These are phyloP conservation scores for Tuctoria greenei DNA, from an alignment of 176 grass and related monocot genomes.

Conservation along the genomic window DNA sequence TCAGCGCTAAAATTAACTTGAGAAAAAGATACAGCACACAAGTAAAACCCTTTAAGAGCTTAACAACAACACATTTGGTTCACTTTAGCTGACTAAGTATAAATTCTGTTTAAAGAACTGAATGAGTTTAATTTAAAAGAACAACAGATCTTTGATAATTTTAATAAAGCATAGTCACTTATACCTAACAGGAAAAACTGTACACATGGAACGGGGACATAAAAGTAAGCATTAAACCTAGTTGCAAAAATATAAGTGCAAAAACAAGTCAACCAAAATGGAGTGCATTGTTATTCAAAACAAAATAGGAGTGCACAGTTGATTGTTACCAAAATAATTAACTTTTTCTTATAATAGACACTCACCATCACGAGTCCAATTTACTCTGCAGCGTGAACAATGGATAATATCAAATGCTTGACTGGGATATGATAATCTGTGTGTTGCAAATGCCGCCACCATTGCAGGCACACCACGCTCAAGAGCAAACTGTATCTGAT, in stretches of 20 bases:
- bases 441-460: conserved; percentile 78
- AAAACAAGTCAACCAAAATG: not conserved
- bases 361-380: conserved; percentile 93
- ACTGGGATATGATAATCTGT: conserved; percentile 70
- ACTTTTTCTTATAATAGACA: not conserved
- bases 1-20: not conserved
- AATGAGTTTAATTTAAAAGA: not conserved
- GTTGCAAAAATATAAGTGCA: not conserved
- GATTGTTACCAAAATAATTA: not conserved
- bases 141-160: not conserved
- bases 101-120: not conserved
- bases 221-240: not conserved
- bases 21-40: not conserved
- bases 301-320: not conserved
- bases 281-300: not conserved
- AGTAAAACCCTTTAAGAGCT: not conserved
- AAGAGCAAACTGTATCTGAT: conserved; percentile 99
- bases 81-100: not conserved
- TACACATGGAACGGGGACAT: not conserved
- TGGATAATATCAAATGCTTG: conserved; percentile 93
- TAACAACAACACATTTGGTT: not conserved
- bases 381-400: conserved; percentile 92
- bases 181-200: not conserved
- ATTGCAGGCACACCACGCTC: conserved; percentile 93
- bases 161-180: not conserved